A percentile compares a stretch with the other conserved stretches of the same genome.
phyloP scores from a whole-genome alignment of 371 early-diverging fungal species.

The Actinomucor elegans region DNA sequence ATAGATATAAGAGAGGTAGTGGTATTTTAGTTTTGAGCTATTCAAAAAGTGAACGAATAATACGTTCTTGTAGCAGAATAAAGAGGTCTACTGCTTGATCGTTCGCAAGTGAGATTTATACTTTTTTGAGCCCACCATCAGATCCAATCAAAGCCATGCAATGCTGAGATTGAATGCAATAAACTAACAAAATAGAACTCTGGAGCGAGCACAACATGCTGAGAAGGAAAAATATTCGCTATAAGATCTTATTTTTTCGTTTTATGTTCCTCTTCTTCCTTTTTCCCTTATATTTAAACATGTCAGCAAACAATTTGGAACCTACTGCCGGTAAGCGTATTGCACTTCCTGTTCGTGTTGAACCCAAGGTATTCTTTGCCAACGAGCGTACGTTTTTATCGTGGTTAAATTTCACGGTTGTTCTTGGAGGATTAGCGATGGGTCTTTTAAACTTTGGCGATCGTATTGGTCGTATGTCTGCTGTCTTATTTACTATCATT shows the following conservation, averaged over 20 bases:
- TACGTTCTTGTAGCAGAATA: too few species aligned
- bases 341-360: conserved; percentile 78
- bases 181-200: too few species aligned
- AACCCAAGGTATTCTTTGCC: conserved; percentile 95
- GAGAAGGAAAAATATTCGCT: too few species aligned
- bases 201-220: too few species aligned
- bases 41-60: too few species aligned
- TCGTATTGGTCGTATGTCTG: conserved; percentile 52
- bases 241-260: not conserved
- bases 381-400: conserved; percentile 93
- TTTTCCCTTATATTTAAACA: not conserved
- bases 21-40: too few species aligned
- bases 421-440: conserved; percentile 61
- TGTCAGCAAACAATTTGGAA: conserved; percentile 10
- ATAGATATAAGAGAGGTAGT: too few species aligned
- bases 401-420: conserved; percentile 62
- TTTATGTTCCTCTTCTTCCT: not conserved
- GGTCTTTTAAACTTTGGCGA: conserved; percentile 72
- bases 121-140: too few species aligned
- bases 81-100: too few species aligned
- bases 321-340: conserved; percentile 47
- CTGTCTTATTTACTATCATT: conserved; percentile 63
- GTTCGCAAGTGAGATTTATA: too few species aligned
- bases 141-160: too few species aligned
- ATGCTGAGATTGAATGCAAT: too few species aligned